Evolutionary conservation across 2,329 filamentous ascomycete species (phyloP), one percentile per base, ranked within the genome.

Genomic region (Pochonia chlamydosporia): DNA sequence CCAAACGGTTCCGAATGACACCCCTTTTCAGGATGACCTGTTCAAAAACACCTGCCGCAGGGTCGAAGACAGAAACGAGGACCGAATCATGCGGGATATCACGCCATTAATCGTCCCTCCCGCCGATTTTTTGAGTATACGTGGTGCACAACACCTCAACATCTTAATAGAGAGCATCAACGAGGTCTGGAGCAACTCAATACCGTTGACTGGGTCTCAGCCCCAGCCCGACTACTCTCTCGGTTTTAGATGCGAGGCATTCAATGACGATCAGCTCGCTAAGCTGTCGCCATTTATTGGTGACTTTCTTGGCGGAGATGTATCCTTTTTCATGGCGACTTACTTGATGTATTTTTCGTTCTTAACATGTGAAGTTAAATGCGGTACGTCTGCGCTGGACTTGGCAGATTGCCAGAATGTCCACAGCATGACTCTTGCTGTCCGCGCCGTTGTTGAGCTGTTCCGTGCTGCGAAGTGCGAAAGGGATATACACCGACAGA

Each of bases 261-360:
- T 77, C 49, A 73, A 64, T 2, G 44, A 65, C 0, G 59, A 67
- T 7, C 69, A 75, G 54, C 62, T 72, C 5, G 36, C 56, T 11
- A 74, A 67, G 58, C 54, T 77, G 8, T 49, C 56, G 5, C 64
- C 65, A 6, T 68, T 67, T 40, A 53, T 71, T 44, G 61, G 64
- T 44, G 54, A 69, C 30, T 57, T 59, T 8, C 35, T 62, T 21
- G 31, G 43, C 24, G 57, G 59, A 13, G 60, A 69, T 46, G 54
- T 55, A 43, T 76, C 66, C 20, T 66, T 58, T 51, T 73, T 75
- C 45, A 69, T 72, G 61, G 66, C 55, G 8, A 76, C 69, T 10
- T 69, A 63, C 45, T 58, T 66, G 5, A 74, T 76, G 62, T 72
- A 69, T 59, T 75, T 78, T 51, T 71, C 71, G 3, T 78, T 76